A percentile compares a stretch with the other conserved stretches of the same genome.
Conservation (phyloP, 2,329 filamentous ascomycete genomes). For the Fusarium drepaniforme region DNA sequence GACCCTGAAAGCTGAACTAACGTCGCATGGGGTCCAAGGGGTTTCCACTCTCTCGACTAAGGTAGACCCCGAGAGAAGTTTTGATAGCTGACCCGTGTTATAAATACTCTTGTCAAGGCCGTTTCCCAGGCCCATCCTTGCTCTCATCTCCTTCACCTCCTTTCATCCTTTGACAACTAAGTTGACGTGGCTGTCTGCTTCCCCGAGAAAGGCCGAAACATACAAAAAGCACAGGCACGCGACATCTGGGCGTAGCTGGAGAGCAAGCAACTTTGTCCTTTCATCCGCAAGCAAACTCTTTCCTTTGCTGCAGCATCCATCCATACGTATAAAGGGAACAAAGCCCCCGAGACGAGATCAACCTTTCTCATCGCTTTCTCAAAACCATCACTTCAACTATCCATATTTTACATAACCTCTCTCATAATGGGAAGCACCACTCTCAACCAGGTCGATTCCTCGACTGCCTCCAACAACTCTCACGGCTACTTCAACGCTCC, state of each 20-base stretch:
- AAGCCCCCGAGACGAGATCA: background rate
- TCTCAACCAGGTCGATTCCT: conserved; percentile 24
- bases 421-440: conserved; percentile 15
- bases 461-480: conserved; percentile 27
- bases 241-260: conserved; percentile 2
- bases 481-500: conserved; percentile 30
- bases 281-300: background rate
- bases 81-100: conserved; percentile 22
- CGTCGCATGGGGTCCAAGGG: conserved; percentile 12
- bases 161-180: background rate
- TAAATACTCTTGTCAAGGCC: conserved; percentile 24
- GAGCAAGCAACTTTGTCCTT: conserved; percentile 4
- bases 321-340: background rate
- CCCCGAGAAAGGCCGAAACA: conserved; percentile 3
- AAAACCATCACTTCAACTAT: background rate
- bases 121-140: conserved; percentile 1
- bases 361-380: background rate
- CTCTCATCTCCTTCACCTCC: background rate
- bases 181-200: conserved; percentile 6
- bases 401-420: background rate
- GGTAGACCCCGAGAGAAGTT: conserved; percentile 22
- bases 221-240: conserved; percentile 4
- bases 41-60: conserved; percentile 29
- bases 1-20: conserved; percentile 32
- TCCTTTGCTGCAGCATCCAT: background rate